These are phyloP conservation scores for Beauveria scarabaeidicola DNA, from an alignment of 2,329 filamentous ascomycete genomes.

Conservation along the genomic window DNA sequence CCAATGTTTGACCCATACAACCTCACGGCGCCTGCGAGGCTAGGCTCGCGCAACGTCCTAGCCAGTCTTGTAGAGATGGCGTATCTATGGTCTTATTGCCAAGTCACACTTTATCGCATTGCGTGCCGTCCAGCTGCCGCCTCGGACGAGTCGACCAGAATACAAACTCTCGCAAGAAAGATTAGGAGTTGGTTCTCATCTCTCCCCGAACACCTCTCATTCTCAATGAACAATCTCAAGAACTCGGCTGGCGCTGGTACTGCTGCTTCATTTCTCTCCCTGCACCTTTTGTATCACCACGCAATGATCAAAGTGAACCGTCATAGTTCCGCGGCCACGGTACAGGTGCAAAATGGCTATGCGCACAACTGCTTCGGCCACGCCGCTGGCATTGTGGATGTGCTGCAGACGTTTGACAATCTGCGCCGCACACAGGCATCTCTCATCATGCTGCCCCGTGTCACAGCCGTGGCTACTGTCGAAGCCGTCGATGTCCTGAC, in stretches of 20 bases:
- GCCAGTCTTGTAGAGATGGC: conserved; percentile 54
- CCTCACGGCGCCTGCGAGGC: conserved; percentile 15
- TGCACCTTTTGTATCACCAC: conserved; percentile 60
- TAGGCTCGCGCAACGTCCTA: conserved; percentile 38
- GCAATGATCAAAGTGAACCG: conserved; percentile 58
- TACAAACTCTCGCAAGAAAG: conserved; percentile 40
- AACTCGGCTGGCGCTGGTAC: conserved; percentile 43
- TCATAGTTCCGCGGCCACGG: conserved; percentile 37
- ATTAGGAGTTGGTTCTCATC: conserved; percentile 50
- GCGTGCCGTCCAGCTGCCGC: conserved; percentile 21
- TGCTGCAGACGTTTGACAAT: conserved; percentile 33
- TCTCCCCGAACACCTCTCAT: conserved; percentile 46
- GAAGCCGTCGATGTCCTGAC: conserved; percentile 60
- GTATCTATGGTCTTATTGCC: conserved; percentile 56
- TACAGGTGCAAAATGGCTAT: conserved; percentile 33
- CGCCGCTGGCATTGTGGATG: conserved; percentile 42
- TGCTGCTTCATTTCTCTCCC: conserved; percentile 50
- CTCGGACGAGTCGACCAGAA: conserved; percentile 21
- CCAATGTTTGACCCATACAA: conserved; percentile 52
- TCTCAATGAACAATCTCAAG: conserved; percentile 49
- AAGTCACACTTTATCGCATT: conserved; percentile 45
- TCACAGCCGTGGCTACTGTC: conserved; percentile 52
- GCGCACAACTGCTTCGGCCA: conserved; percentile 42
- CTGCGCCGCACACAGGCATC: conserved; percentile 25
- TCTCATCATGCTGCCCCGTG: conserved; percentile 45